Evolutionary conservation across 768 basidiomycete genomes (phyloP).

Genomic region (Trichaptum fuscoviolaceum): DNA sequence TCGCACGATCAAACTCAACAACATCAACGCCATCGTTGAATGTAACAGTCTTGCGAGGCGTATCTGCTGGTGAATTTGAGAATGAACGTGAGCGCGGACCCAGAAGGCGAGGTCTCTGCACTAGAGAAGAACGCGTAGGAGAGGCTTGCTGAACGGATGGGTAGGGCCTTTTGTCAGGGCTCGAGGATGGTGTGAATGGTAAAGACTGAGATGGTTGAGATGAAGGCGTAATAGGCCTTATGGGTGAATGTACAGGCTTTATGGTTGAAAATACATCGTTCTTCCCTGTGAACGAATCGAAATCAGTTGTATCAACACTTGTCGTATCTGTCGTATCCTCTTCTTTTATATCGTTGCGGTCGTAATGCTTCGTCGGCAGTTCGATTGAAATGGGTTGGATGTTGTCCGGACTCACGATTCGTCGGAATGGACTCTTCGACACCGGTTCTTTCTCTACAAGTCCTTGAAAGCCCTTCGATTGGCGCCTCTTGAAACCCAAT

Average conservation of each 20-base stretch:
- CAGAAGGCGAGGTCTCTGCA: slow-evolving; percentile 60
- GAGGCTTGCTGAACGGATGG: slow-evolving; percentile 27
- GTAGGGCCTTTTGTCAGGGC: neutral
- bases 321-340: slow-evolving; percentile 10
- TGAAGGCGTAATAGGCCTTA: slow-evolving; percentile 15
- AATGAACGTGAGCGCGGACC: slow-evolving; percentile 53
- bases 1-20: slow-evolving; percentile 66
- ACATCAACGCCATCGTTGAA: slow-evolving; percentile 80
- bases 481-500: slow-evolving; percentile 64
- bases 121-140: slow-evolving; percentile 61
- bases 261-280: slow-evolving; percentile 18
- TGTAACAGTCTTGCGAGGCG: slow-evolving; percentile 46
- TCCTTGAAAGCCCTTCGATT: slow-evolving; percentile 69
- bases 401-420: slow-evolving; percentile 15
- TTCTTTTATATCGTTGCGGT: slow-evolving; percentile 1
- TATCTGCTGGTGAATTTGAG: slow-evolving; percentile 8
- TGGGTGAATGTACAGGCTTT: slow-evolving; percentile 23
- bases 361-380: neutral
- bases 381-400: neutral
- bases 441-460: slow-evolving; percentile 75
- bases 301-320: slow-evolving; percentile 14
- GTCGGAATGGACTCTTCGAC: slow-evolving; percentile 75
- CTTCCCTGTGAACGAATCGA: neutral
- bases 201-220: slow-evolving; percentile 24
- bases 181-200: neutral